phyloP scores from a whole-genome alignment of 176 grass and related monocot genomes.

The Rhynchospora breviuscula region DNA sequence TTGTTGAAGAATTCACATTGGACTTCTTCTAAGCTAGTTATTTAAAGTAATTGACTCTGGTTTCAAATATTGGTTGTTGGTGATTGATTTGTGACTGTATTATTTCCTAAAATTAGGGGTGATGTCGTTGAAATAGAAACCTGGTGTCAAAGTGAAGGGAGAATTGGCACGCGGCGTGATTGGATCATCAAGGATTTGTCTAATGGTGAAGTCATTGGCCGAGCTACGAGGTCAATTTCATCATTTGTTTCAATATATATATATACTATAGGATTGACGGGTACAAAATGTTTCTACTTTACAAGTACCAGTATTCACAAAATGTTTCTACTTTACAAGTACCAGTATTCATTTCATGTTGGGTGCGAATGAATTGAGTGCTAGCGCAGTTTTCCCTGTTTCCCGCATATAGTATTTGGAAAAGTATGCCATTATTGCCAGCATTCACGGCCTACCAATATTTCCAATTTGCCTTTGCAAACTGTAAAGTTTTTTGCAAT shows the following conservation, averaged over 20 bases:
- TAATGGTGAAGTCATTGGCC: slow-evolving; percentile 90
- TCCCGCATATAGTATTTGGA: not conserved
- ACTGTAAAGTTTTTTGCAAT: not conserved
- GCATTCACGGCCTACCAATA: not conserved
- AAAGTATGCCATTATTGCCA: not conserved
- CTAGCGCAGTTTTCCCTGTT: not conserved
- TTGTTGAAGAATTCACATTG: not conserved
- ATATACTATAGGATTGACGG: not conserved
- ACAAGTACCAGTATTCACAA: not conserved
- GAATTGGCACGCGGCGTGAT: slow-evolving; percentile 86
- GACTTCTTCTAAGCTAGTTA: not conserved
- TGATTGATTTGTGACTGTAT: not conserved
- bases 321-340: not conserved
- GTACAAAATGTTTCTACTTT: not conserved
- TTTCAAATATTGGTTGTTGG: not conserved
- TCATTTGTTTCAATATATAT: not conserved
- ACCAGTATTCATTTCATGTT: not conserved
- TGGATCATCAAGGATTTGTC: slow-evolving; percentile 92
- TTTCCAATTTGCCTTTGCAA: not conserved
- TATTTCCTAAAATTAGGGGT: slow-evolving; percentile 45
- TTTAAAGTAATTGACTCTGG: not conserved
- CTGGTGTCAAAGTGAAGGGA: slow-evolving; percentile 97
- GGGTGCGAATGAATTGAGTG: not conserved
- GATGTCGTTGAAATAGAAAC: slow-evolving; percentile 97
- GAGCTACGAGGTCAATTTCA: slow-evolving; percentile 83